Conservation (phyloP, 345 rosid species). For the Eucalyptus erythrocorys region DNA sequence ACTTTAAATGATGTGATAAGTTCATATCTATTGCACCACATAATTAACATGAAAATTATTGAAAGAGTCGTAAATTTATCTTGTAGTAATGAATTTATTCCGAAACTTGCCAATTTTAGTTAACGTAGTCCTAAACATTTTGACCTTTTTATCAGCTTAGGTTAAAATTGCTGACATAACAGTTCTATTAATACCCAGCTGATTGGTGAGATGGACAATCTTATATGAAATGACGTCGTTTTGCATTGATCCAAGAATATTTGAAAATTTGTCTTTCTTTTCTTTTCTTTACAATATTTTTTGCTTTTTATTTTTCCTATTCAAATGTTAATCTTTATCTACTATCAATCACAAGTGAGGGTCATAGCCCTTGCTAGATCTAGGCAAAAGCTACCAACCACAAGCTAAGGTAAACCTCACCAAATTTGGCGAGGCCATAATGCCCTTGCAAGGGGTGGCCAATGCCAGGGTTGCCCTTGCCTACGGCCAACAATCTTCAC, state of each 20-base stretch:
- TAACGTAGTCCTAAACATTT: background rate
- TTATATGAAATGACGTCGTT: background rate
- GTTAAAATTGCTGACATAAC: background rate
- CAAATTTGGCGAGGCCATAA: background rate
- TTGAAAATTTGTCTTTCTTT: background rate
- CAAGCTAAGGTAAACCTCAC: background rate
- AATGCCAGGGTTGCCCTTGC: too few relatives aligned
- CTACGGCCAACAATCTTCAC: rapidly evolving
- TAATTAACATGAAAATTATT: background rate
- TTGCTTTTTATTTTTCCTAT: background rate
- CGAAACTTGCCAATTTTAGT: background rate
- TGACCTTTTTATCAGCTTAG: background rate
- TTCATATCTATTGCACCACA: background rate
- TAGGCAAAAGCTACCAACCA: background rate
- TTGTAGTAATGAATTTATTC: background rate
- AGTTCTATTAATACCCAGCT: rapidly evolving
- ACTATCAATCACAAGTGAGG: background rate
- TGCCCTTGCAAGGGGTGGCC: background rate
- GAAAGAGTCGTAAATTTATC: background rate
- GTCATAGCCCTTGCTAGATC: background rate
- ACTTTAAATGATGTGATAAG: background rate
- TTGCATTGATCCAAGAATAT: background rate
- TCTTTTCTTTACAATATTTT: background rate
- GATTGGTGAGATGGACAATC: background rate
- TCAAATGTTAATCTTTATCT: too few relatives aligned